Evolutionary conservation across 345 rosid genomes (phyloP).

Genomic region (Anastatica hierochuntica): DNA sequence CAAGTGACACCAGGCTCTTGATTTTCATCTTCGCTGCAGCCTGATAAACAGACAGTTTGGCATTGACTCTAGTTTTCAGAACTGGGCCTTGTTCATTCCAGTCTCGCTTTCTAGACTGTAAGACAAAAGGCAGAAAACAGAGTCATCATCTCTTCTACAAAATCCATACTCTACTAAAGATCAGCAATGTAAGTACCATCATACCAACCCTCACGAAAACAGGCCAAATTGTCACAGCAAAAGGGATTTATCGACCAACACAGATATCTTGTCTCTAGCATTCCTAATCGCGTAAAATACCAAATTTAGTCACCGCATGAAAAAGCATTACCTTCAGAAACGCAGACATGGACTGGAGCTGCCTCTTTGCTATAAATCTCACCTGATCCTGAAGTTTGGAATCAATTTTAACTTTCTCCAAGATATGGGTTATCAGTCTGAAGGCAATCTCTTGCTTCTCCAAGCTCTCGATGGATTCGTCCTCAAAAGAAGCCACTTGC

Average conservation of each 20-base stretch:
- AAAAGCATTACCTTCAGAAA: slow-evolving; percentile 69
- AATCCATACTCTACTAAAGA: slow-evolving; percentile 7
- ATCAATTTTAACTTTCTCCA: slow-evolving; percentile 59
- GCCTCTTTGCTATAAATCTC: slow-evolving; percentile 64
- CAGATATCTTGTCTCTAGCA: slow-evolving; percentile 1
- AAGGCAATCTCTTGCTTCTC: slow-evolving; percentile 88
- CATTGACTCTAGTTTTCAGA: slow-evolving; percentile 70
- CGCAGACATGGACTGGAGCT: slow-evolving; percentile 79
- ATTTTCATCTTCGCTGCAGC: slow-evolving; percentile 77
- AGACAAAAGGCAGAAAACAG: slow-evolving; percentile 21
- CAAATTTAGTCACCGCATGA: not conserved
- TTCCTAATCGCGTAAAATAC: not conserved
- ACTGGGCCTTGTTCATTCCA: slow-evolving; percentile 82
- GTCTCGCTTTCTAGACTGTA: slow-evolving; percentile 87
- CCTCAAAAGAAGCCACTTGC: slow-evolving; percentile 68
- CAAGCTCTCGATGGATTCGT: slow-evolving; percentile 72
- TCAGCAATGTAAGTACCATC: not conserved
- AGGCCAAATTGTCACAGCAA: not conserved
- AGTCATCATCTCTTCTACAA: slow-evolving; percentile 6
- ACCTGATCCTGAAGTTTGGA: slow-evolving; percentile 70
- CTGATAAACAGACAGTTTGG: slow-evolving; percentile 76
- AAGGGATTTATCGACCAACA: not conserved
- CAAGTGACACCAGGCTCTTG: slow-evolving; percentile 62
- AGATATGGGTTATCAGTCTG: slow-evolving; percentile 65
- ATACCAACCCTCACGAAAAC: not conserved